phyloP scores from a whole-genome alignment of 306 rosid species.

The Cicer pinnatifidum region DNA sequence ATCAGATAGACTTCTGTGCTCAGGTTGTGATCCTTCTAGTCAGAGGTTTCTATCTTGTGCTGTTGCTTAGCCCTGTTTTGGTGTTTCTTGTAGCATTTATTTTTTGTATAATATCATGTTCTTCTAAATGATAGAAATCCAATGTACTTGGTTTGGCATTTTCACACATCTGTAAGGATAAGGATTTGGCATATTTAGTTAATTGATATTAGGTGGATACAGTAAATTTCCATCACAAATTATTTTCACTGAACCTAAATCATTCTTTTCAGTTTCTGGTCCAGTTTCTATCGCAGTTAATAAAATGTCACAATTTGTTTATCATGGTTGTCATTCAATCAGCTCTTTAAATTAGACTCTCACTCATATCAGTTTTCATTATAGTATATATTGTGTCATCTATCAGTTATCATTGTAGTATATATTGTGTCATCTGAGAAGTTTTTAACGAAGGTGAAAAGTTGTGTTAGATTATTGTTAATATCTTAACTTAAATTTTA shows the following conservation, averaged over 20 bases:
- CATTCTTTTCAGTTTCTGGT: not conserved
- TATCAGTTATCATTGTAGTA: not conserved
- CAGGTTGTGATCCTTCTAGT: not conserved
- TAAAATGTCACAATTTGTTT: not conserved
- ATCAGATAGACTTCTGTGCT: not conserved
- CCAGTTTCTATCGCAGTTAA: not conserved
- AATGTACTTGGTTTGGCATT: constrained; percentile 3
- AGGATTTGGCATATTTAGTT: constrained; percentile 20
- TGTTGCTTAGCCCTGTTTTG: not conserved
- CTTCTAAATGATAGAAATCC: constrained; percentile 23
- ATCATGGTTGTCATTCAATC: not conserved
- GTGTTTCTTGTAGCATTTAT: constrained; percentile 13
- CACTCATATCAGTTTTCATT: not conserved
- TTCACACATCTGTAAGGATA: not conserved
- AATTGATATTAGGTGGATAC: constrained; percentile 12
- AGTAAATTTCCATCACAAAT: not conserved
- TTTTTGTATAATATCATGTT: constrained; percentile 26
- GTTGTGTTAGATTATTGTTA: not conserved
- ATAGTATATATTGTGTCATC: not conserved
- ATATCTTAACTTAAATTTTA: not conserved
- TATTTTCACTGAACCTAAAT: not conserved
- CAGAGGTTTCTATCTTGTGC: not conserved
- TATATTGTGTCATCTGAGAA: not conserved
- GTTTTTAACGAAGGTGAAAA: not conserved
- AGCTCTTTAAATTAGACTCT: not conserved